Base-by-base conservation (phyloP, 495 filamentous ascomycete species). In the Rhypophila decipiens region DNA sequence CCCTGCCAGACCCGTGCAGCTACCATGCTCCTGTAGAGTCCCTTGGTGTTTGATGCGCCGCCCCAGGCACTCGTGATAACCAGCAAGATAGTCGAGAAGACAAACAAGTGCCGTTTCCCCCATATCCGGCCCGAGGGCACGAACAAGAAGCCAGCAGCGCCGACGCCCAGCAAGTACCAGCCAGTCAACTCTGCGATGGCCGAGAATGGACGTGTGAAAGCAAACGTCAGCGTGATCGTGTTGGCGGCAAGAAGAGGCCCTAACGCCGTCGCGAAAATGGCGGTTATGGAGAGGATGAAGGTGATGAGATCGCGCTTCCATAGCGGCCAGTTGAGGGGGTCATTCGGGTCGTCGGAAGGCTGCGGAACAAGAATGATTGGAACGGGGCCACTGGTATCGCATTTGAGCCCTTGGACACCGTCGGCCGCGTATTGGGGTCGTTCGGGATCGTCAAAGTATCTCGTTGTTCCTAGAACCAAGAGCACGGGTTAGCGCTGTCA, bases 61-160 rank as follows among this genome's bases (percentile, higher is more conserved):
- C 78, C 88, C 90, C 90, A 96, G 2, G 76, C 75, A 47, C 79
- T 79, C 38, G 85, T 85, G 20, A 75, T 61, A 21, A 91, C 74
- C 53, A 95, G 72, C 50, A 95, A 70, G 15, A 88, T 35, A 18
- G 84, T 83, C 1, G 87, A 90, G n/a, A 89, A 57, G 19, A 96
- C 55, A 64, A 91, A 96, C 4, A 87, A 63, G 71, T 96, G 90
- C 15, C 90, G 76, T 63, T 95, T 96, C 22, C 90, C 90, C 86
- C 86, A 95, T 52, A 96, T 80, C 42, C 89, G 76, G n/a, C 88
- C 87, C 1, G 84, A 86, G 0, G 90, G 85, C 7, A 96, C 90
- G 57, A 90, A 86, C 20, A 95, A 64, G 54, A 91, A 78, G 8
- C 86, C 88, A 5, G 86, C 83, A 17, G 88, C 66, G 23, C 87